Conservation (phyloP, 805 yeast genomes). For the Starmerella vaccinii region DNA sequence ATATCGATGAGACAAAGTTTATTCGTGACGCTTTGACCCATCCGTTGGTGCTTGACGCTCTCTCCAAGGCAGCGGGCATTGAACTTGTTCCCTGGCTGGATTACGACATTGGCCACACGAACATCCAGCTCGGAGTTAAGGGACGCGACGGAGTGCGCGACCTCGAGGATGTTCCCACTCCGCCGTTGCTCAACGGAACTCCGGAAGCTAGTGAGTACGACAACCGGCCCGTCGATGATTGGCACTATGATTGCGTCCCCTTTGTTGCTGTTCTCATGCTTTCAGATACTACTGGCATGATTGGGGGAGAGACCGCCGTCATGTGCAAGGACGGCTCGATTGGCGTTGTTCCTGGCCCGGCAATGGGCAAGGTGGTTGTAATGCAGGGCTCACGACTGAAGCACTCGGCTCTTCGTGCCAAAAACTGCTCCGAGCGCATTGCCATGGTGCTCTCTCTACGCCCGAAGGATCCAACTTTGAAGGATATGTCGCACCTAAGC, state of each 20-base stretch:
- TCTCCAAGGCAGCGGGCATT: slow-evolving; percentile 50
- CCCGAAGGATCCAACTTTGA: slow-evolving; percentile 22
- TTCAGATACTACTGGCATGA: slow-evolving; percentile 47
- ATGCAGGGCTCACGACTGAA: slow-evolving; percentile 40
- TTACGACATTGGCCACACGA: slow-evolving; percentile 47
- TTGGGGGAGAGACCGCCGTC: slow-evolving; percentile 48
- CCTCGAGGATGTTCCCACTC: slow-evolving; percentile 7
- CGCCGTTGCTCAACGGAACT: slow-evolving; percentile 7
- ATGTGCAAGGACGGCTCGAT: slow-evolving; percentile 33
- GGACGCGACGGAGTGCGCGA: slow-evolving; percentile 14
- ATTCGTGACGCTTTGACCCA: slow-evolving; percentile 49
- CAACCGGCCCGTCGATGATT: slow-evolving; percentile 42
- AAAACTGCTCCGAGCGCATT: slow-evolving; percentile 31
- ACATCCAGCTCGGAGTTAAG: slow-evolving; percentile 30
- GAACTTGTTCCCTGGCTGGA: slow-evolving; percentile 47
- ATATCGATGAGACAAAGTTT: slow-evolving; percentile 41
- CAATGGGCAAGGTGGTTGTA: slow-evolving; percentile 42
- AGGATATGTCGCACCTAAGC: slow-evolving; percentile 28
- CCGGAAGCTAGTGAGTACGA: slow-evolving; percentile 11
- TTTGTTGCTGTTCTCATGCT: slow-evolving; percentile 57
- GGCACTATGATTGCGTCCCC: slow-evolving; percentile 58
- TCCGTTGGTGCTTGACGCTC: slow-evolving; percentile 45
- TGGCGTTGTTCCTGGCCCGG: slow-evolving; percentile 34
- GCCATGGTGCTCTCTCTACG: slow-evolving; percentile 30
- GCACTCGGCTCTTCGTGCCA: slow-evolving; percentile 41